Evolutionary conservation across 768 basidiomycete genomes (phyloP), one percentile per base, ranked within the genome.

Genomic region (Leucocoprinus leucothites): DNA sequence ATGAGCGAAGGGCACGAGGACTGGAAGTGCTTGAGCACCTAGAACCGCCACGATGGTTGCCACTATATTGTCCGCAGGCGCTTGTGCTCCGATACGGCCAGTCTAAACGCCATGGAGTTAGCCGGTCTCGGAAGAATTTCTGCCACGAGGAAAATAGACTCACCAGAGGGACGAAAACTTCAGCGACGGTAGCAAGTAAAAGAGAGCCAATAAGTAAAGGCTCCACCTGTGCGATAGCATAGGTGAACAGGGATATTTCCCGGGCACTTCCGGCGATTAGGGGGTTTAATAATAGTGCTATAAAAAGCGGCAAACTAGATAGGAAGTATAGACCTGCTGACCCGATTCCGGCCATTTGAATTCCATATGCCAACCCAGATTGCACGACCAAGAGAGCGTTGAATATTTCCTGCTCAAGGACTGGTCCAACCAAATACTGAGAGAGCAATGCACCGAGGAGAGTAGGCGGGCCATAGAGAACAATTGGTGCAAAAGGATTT

Each of bases 121-220:
- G 38, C 22, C 38, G 26, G 25, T 7, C n/a, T 31, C 31, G 24
- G 25, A n/a, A 44, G 9, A 34, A 14, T 19, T 11, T 26, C 45
- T 45, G 45, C 8, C 7, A 52, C 38, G 35, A n/a, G 18, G 46
- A 54, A 46, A 5, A 11, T 18, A 50, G 13, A 69, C 81, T 49
- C 58, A 89, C 89, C 63, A 97, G 69, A 6, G 96, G 96, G 0
- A 96, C 91, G 63, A 98, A 97, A 19, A 98, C 87, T 43, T 95
- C 90, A 41, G 91, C 61, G 2, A 88, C 82, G 4, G 83, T 77
- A 40, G 80, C 67, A 36, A 84, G 64, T 31, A 90, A 64, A 61
- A 89, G 76, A 0, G 78, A 69, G 19, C 88, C 86, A 0, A 79
- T 73, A 9, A 84, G 64, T 22, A 90, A 66, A 7, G 84, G 84